Conservation (phyloP, 2,329 filamentous ascomycete species). For the Tolypocladium nubicola region DNA sequence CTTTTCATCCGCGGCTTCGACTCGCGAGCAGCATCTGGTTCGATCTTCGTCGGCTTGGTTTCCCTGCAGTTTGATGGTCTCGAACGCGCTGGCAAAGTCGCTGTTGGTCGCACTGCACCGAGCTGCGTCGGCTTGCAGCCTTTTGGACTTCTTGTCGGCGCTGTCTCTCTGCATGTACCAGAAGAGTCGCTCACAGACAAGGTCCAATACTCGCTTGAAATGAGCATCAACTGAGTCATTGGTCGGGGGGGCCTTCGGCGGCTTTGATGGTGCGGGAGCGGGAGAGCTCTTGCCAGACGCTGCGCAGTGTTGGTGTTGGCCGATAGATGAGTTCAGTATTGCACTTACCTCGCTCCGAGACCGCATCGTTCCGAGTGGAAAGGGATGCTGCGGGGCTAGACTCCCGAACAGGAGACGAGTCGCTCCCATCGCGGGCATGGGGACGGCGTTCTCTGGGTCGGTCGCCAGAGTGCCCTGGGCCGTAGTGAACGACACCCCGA, state of each 20-base stretch:
- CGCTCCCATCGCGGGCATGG: neutral
- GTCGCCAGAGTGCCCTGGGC: neutral
- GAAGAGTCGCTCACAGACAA: constrained; percentile 12
- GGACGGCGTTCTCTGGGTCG: neutral
- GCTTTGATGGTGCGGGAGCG: neutral
- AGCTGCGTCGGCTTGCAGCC: constrained; percentile 6
- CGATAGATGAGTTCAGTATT: neutral
- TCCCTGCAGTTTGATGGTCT: constrained; percentile 9
- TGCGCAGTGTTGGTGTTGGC: neutral
- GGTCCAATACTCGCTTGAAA: constrained; percentile 7
- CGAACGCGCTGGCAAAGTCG: constrained; percentile 12
- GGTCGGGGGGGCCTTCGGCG: neutral
- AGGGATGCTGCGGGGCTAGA: neutral
- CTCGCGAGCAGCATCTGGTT: constrained; percentile 1
- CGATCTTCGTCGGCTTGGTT: constrained; percentile 5
- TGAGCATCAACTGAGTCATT: neutral
- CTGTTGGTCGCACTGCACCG: constrained; percentile 6
- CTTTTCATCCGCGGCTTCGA: constrained; percentile 5
- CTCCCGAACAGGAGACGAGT: neutral
- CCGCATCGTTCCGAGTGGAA: neutral
- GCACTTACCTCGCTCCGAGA: neutral
- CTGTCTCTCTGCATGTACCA: constrained; percentile 9
- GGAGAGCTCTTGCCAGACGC: neutral
- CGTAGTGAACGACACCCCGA: neutral
- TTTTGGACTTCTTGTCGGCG: constrained; percentile 9